Conservation (phyloP, 139 green algal species). For the Haematococcus lacustris region DNA sequence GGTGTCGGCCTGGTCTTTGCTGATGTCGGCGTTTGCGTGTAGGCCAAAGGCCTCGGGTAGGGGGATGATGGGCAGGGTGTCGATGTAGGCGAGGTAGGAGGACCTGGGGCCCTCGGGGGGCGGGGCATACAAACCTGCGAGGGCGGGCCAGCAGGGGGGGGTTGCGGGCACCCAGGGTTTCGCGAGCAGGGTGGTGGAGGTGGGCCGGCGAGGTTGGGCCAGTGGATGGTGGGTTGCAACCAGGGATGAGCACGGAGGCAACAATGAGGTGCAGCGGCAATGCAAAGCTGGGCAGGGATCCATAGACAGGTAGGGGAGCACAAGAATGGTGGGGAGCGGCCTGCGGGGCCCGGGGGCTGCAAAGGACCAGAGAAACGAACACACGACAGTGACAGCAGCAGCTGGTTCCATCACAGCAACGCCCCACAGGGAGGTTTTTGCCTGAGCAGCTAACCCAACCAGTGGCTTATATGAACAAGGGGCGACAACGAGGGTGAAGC, state of each 20-base stretch:
- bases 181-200: constrained; percentile 42
- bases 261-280: constrained; percentile 49
- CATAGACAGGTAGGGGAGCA: background rate
- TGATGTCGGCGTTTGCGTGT: constrained; percentile 68
- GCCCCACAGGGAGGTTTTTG: too few relatives aligned
- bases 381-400: too few relatives aligned
- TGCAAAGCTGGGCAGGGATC: constrained; percentile 23
- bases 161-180: constrained; percentile 22
- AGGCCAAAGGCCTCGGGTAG: constrained; percentile 62
- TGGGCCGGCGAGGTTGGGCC: constrained; percentile 45
- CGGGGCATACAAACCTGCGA: constrained; percentile 40
- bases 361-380: background rate
- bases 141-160: constrained; percentile 18
- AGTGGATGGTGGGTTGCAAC: constrained; percentile 31
- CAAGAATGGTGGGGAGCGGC: background rate
- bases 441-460: too few relatives aligned
- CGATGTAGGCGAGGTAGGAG: constrained; percentile 47
- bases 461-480: too few relatives aligned
- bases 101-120: constrained; percentile 31
- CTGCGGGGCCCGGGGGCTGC: background rate
- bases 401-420: too few relatives aligned
- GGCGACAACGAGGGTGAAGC: too few relatives aligned
- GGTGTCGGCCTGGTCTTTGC: constrained; percentile 59
- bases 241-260: too few relatives aligned
- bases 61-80: constrained; percentile 44